Evolutionary conservation across 306 rosid genomes (phyloP).

Genomic region (Castanea sativa): DNA sequence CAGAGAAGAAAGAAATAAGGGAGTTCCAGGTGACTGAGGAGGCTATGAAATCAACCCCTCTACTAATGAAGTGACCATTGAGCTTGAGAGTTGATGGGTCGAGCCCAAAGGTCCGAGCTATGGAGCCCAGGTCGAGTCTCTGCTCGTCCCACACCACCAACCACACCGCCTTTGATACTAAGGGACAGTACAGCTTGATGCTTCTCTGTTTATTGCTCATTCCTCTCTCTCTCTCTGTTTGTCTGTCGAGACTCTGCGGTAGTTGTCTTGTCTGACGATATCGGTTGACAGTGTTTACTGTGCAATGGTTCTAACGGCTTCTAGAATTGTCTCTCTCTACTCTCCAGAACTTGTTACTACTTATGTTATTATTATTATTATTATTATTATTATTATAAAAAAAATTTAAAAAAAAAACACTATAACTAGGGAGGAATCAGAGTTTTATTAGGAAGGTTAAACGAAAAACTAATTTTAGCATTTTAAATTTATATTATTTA

Average conservation of each 20-base stretch:
- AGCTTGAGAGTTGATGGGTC: conserved; percentile 69
- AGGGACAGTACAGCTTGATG: conserved; percentile 56
- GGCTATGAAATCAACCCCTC: conserved; percentile 61
- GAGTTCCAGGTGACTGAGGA: conserved; percentile 77
- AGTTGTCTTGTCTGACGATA: too few species aligned
- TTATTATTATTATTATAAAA: not conserved
- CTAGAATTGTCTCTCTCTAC: conserved; percentile 29
- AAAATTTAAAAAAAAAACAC: too few species aligned
- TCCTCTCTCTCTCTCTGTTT: not conserved
- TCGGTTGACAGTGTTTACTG: not conserved
- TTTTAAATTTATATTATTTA: too few species aligned
- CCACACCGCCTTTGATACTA: conserved; percentile 31
- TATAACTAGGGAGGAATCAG: too few species aligned
- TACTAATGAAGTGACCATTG: conserved; percentile 69
- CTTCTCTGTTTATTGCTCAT: conserved; percentile 22
- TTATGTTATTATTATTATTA: not conserved
- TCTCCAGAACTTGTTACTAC: not conserved
- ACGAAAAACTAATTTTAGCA: too few species aligned
- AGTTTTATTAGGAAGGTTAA: too few species aligned
- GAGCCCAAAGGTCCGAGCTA: conserved; percentile 56
- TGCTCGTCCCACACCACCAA: conserved; percentile 40
- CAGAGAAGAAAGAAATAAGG: conserved; percentile 68
- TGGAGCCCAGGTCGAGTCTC: conserved; percentile 65
- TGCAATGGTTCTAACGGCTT: conserved; percentile 28
- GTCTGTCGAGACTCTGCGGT: too few species aligned